These are phyloP conservation scores for Hanseniaspora vineae DNA, from an alignment of 805 yeast genomes.

Conservation along the genomic window DNA sequence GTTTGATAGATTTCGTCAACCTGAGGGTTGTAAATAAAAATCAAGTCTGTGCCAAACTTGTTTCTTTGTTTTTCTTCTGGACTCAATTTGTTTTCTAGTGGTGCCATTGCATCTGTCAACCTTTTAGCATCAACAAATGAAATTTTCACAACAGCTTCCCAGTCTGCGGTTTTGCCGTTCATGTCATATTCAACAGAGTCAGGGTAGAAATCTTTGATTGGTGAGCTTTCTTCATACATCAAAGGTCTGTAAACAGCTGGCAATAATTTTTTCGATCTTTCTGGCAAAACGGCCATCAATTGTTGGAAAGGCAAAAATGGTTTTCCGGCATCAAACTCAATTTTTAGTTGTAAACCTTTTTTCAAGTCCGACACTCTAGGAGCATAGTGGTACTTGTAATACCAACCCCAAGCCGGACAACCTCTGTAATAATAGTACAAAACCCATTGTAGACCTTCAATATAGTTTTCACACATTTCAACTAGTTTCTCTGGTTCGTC, in stretches of 20 bases:
- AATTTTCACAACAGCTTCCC: slow-evolving; percentile 95
- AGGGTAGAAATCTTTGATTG: slow-evolving; percentile 86
- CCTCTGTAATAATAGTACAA: slow-evolving; percentile 82
- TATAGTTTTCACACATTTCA: slow-evolving; percentile 64
- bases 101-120: slow-evolving; percentile 57
- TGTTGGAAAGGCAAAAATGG: slow-evolving; percentile 94
- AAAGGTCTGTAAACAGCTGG: slow-evolving; percentile 67
- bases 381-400: slow-evolving; percentile 75
- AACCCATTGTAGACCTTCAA: slow-evolving; percentile 97
- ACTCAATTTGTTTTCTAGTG: slow-evolving; percentile 46
- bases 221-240: slow-evolving; percentile 78
- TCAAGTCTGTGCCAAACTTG: slow-evolving; percentile 54
- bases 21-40: slow-evolving; percentile 68
- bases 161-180: slow-evolving; percentile 90
- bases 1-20: slow-evolving; percentile 52
- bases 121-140: slow-evolving; percentile 82
- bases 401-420: slow-evolving; percentile 95
- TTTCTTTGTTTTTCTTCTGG: slow-evolving; percentile 68
- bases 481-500: slow-evolving; percentile 44
- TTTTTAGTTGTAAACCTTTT: slow-evolving; percentile 52
- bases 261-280: slow-evolving; percentile 68
- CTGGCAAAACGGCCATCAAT: slow-evolving; percentile 94
- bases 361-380: slow-evolving; percentile 86
- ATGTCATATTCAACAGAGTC: slow-evolving; percentile 73
- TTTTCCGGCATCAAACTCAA: slow-evolving; percentile 50